Conservation (phyloP, 257 asterid genomes). For the Penstemon eatonii region DNA sequence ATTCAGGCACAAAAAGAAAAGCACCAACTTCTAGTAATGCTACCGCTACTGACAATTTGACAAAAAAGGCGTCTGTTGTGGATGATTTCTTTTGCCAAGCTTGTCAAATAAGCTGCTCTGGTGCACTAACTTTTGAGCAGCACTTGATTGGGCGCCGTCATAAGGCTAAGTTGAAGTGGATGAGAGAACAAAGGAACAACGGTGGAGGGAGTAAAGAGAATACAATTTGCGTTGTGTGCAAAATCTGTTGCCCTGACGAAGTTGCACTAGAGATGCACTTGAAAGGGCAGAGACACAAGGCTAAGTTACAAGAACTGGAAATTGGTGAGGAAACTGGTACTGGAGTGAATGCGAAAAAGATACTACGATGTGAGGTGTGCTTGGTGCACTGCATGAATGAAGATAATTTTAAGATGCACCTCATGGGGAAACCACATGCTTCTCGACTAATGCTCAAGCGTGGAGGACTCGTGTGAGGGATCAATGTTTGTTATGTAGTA, state of each 20-base stretch:
- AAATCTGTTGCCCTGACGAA: slow-evolving; percentile 30
- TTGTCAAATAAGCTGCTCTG: slow-evolving; percentile 47
- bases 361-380: slow-evolving; percentile 48
- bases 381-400: slow-evolving; percentile 46
- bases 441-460: slow-evolving; percentile 16
- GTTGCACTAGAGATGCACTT: slow-evolving; percentile 28
- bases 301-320: slow-evolving; percentile 21
- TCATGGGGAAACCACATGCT: slow-evolving; percentile 47
- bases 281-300: slow-evolving; percentile 44
- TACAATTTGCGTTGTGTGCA: slow-evolving; percentile 46
- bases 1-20: background rate
- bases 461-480: background rate
- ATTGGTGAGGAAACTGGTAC: slow-evolving; percentile 7
- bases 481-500: too few species aligned
- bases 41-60: background rate
- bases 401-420: slow-evolving; percentile 37
- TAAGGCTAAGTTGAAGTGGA: slow-evolving; percentile 41
- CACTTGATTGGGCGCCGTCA: slow-evolving; percentile 59
- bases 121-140: slow-evolving; percentile 29
- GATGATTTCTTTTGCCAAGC: slow-evolving; percentile 36
- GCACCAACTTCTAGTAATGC: slow-evolving; percentile 4
- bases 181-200: slow-evolving; percentile 15
- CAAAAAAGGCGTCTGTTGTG: background rate
- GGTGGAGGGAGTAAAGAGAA: background rate
- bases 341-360: slow-evolving; percentile 10